Conservation (phyloP, 2,329 filamentous ascomycete genomes). For the Diplodia scrobiculata region DNA sequence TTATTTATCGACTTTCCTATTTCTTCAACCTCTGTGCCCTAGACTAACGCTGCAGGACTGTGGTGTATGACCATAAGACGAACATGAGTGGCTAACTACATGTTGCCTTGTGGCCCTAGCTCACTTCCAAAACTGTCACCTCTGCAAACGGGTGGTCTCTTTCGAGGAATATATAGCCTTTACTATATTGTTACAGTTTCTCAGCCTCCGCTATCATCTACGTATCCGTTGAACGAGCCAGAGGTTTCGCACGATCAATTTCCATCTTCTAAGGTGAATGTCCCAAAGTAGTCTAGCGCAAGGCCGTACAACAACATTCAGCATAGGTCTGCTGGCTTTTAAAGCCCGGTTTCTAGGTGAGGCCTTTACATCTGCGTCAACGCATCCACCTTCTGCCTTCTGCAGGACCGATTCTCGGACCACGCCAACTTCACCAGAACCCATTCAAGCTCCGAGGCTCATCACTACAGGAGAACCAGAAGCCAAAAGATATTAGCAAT, state of each 20-base stretch:
- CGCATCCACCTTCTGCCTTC: background rate
- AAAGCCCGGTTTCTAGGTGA: background rate
- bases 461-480: background rate
- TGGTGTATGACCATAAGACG: background rate
- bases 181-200: background rate
- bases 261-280: background rate
- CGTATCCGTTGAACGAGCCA: background rate
- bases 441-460: background rate
- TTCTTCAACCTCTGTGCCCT: background rate
- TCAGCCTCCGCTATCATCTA: background rate
- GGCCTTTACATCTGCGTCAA: background rate
- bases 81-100: background rate
- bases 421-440: background rate
- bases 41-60: background rate
- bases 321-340: background rate
- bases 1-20: background rate
- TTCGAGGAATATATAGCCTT: background rate
- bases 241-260: conserved; percentile 6
- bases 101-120: background rate
- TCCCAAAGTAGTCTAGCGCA: background rate
- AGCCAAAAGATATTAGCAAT: background rate
- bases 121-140: background rate
- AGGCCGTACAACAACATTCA: background rate
- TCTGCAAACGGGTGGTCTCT: conserved; percentile 1
- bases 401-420: background rate